phyloP scores from a whole-genome alignment of 768 basidiomycete genomes.

The Termitomyces sp. region DNA sequence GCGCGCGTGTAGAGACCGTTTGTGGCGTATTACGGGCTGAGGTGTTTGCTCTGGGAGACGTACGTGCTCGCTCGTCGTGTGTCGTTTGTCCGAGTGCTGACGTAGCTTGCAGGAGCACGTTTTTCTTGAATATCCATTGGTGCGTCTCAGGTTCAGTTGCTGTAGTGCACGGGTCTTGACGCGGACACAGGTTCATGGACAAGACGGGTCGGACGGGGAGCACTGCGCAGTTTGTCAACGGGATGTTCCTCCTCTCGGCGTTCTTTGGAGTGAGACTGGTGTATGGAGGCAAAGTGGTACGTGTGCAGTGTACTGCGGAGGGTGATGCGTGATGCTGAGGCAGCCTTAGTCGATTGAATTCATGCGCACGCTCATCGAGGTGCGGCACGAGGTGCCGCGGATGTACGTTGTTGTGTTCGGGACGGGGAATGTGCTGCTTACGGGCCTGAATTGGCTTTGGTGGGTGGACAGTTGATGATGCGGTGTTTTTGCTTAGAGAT shows the following conservation, averaged over 20 bases:
- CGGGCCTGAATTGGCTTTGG: slow-evolving; percentile 79
- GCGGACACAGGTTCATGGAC: slow-evolving; percentile 58
- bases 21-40: slow-evolving; percentile 69
- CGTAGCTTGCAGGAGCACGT: slow-evolving; percentile 52
- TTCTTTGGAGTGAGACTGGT: slow-evolving; percentile 72
- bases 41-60: slow-evolving; percentile 83
- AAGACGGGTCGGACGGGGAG: slow-evolving; percentile 71
- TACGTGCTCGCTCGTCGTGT: slow-evolving; percentile 24
- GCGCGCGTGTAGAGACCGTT: slow-evolving; percentile 54
- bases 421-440: slow-evolving; percentile 58
- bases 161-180: neutral
- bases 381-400: slow-evolving; percentile 49
- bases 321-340: neutral
- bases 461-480: slow-evolving; percentile 24
- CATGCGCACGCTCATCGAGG: slow-evolving; percentile 49
- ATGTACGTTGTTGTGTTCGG: slow-evolving; percentile 47
- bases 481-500: neutral
- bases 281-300: slow-evolving; percentile 54
- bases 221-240: slow-evolving; percentile 66
- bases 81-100: too few relatives aligned
- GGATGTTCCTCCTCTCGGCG: slow-evolving; percentile 53
- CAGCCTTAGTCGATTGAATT: slow-evolving; percentile 59
- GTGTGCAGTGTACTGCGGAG: slow-evolving; percentile 5
- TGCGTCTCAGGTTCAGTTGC: slow-evolving; percentile 24
- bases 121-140: slow-evolving; percentile 89